Base-by-base conservation (phyloP, 2,329 filamentous ascomycete species). In the Colletotrichum sp. region DNA sequence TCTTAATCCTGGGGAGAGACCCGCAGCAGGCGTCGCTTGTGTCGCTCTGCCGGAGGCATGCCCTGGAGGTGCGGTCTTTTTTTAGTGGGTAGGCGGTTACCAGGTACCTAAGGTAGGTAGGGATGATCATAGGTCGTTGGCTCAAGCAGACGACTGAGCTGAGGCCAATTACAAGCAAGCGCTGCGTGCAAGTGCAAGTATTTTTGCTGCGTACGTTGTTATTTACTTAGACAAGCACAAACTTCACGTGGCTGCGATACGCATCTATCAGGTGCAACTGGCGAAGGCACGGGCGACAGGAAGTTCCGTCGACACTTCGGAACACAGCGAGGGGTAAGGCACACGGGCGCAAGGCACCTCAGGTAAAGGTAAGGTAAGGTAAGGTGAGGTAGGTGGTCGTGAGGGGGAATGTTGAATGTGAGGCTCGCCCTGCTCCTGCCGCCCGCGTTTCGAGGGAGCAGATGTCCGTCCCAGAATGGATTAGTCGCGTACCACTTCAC, bases 31-130 rank as follows among this genome's bases (percentile, higher is more conserved):
- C 21, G 63, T 30, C 55, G 69, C 72, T 67, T 64, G 69, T 72
- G 69, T 75, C 72, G 72, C 69, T 75, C 72, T 75, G 72, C 72
- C 63, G 63, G 39, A 62, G 68, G 55, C 62, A 62, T 72, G 39
- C 39, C 39, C 39, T 49, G 39, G 24, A 52, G 49, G 12, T 49
- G 32, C 65, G 57, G 30, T 32, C 34, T 28, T 24, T 28, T 55
- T 55, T 49, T 30, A 62, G 69, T 55, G 62, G 62, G 39, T 39
- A 55, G 62, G 36, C 52, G 18, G 34, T 10, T 52, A 52, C 44
- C 44, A 21, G 44, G 44, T 21, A 12, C n/a, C 44, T 12, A 49
- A 34, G 18, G 18, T 49, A 49, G 18, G 44, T 49, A 21, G 44
- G 44, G 44, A 16, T 30, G 57, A 60, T 60, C 15, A n/a, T 62